Conservation (phyloP, 2,329 filamentous ascomycete species). For the Aspergillus neoniger region DNA sequence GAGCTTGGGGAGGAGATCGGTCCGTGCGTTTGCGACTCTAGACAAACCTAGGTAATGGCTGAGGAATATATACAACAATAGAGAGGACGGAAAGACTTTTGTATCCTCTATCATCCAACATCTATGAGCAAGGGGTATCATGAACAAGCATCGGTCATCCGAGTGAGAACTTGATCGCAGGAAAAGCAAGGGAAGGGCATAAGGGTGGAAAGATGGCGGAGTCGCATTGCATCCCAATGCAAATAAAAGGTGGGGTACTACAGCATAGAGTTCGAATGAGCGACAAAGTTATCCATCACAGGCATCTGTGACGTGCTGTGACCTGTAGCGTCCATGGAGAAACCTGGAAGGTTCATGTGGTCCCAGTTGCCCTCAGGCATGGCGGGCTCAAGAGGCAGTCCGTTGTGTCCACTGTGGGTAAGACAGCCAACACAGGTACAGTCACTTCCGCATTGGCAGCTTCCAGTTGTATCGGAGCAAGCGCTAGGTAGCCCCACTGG, state of each 20-base stretch:
- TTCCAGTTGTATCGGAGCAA: slow-evolving; percentile 53
- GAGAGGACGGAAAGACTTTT: neutral
- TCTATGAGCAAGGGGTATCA: neutral
- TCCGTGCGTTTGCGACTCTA: neutral
- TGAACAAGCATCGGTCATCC: slow-evolving; percentile 5
- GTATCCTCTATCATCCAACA: slow-evolving; percentile 1
- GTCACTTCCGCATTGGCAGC: slow-evolving; percentile 55
- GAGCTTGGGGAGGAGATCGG: neutral
- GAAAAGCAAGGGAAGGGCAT: neutral
- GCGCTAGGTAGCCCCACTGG: slow-evolving; percentile 39
- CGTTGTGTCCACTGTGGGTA: slow-evolving; percentile 54
- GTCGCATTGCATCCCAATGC: no score
- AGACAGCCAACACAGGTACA: slow-evolving; percentile 56
- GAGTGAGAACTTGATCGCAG: neutral
- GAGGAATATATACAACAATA: slow-evolving; percentile 1
- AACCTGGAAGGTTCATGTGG: neutral
- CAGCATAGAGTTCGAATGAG: slow-evolving; percentile 27
- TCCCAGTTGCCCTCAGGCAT: slow-evolving; percentile 9
- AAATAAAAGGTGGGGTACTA: slow-evolving; percentile 10
- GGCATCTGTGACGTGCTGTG: slow-evolving; percentile 21
- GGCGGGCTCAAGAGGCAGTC: slow-evolving; percentile 38
- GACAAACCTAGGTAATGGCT: neutral
- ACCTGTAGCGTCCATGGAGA: slow-evolving; percentile 2
- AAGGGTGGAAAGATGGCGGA: no score
- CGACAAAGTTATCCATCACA: slow-evolving; percentile 20